Conservation (phyloP, 192 early-diverging fungal genomes). For the Gonapodya sp. region DNA sequence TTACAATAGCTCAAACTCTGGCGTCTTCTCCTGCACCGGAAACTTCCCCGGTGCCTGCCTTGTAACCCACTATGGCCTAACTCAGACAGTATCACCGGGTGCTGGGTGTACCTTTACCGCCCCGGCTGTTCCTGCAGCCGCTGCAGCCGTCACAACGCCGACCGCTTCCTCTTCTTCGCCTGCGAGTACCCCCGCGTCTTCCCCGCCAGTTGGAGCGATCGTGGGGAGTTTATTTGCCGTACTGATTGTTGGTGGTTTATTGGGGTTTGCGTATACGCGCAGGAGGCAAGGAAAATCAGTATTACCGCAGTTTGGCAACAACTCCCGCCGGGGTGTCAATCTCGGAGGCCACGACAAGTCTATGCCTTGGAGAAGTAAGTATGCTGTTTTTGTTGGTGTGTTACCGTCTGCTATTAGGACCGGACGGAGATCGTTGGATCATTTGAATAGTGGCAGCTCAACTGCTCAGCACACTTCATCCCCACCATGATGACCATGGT, state of each 20-base stretch:
- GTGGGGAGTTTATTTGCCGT: not conserved
- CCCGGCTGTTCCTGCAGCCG: not conserved
- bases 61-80: not conserved
- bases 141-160: not conserved
- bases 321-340: too few relatives aligned
- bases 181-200: not conserved
- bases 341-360: not conserved
- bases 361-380: not conserved
- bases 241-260: not conserved
- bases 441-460: too few relatives aligned
- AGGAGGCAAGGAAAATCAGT: too few relatives aligned
- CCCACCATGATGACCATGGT: too few relatives aligned
- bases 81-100: not conserved
- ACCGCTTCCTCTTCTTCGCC: not conserved
- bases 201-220: not conserved
- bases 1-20: not conserved
- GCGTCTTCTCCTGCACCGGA: not conserved
- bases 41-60: conserved; percentile 1
- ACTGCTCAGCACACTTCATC: too few relatives aligned
- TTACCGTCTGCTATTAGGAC: too few relatives aligned
- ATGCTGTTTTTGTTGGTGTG: not conserved
- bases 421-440: too few relatives aligned
- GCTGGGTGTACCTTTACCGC: not conserved
- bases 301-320: too few relatives aligned
- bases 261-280: not conserved